Conservation (phyloP, 306 rosid species). For the Ammopiptanthus mongolicus region DNA sequence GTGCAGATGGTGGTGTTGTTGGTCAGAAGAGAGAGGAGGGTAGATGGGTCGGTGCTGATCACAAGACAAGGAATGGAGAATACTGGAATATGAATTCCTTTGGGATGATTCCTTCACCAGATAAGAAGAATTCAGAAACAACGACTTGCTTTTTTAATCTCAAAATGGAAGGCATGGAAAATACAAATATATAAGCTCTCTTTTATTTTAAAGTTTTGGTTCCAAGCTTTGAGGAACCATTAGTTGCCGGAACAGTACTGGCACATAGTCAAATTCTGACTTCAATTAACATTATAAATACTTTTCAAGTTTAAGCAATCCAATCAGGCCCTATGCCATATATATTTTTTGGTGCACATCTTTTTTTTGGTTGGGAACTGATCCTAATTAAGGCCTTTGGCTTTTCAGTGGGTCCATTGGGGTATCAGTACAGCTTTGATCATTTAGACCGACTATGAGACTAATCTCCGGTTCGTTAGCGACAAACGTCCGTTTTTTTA, state of each 20-base stretch:
- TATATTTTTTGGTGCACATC: no score
- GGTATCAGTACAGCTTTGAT: no score
- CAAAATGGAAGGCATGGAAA: constrained; percentile 44
- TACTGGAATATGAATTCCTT: constrained; percentile 76
- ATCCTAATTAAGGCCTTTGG: no score
- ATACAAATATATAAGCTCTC: constrained; percentile 18
- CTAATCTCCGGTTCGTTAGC: no score
- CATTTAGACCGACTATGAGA: no score
- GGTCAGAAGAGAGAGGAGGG: constrained; percentile 33
- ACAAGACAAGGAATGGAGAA: constrained; percentile 52
- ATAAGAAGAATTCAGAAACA: constrained; percentile 42
- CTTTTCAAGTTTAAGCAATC: not conserved
- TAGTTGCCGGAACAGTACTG: not conserved
- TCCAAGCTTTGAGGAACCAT: constrained; percentile 10
- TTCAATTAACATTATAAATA: constrained; percentile 4
- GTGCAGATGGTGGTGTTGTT: constrained; percentile 38
- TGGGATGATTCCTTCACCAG: constrained; percentile 52
- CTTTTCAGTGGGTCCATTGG: no score
- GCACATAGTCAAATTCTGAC: constrained; percentile 11
- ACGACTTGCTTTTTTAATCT: constrained; percentile 45
- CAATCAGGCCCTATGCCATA: no score
- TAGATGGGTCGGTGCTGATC: constrained; percentile 39
- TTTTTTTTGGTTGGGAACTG: no score
- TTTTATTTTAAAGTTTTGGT: not conserved
- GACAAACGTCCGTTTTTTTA: no score